Base-by-base conservation (phyloP, 164 flowering plant species). In the Platanus orientalis region DNA sequence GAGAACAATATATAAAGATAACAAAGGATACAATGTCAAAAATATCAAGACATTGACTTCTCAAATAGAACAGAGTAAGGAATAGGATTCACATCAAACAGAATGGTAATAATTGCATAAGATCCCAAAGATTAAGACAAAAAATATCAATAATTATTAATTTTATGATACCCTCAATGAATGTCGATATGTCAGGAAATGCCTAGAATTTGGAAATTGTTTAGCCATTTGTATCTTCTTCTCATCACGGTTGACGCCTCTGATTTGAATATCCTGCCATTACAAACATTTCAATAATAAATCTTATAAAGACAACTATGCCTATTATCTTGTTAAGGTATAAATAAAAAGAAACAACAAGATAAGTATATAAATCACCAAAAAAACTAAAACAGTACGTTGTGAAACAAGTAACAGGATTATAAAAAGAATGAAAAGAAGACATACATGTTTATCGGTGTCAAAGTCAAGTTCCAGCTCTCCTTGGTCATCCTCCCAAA, bases 401-500 rank as follows among this genome's bases (percentile, higher is more conserved):
- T 24, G 4, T 21, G 39, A 16, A 26, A 23, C 17, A 58, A 60
- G 20, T 5, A 2, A 24, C n/a, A 24, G n/a, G 36, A 44, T n/a
- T 24, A 23, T 0, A 20, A 24, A 56, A 17, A 3, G 4, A 36
- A 21, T 29, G 51, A 11, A 48, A 23, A 5, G 19, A 45, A 52
- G 36, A 69, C 83, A 42, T 72, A 90, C 98, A 71, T 84, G 74
- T 51, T 29, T 65, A 75, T 89, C 91, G 17, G 85, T 58, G 56
- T 78, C 84, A 68, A 95, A 95, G 76, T 95, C 99, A 66, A 95
- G 91, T 68, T 95, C 99, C 63, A 83, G 67, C 52, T 68, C 80
- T 39, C 89, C 94, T 69, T 83, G 74, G 39, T 90, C 97, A 81
- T 95, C 92, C 73, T 89, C 96, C 99, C 99, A 95, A 14, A 95